These are phyloP conservation scores for Papiliotrema laurentii DNA, from an alignment of 1,284 basidiomycete genomes.

Conservation along the genomic window DNA sequence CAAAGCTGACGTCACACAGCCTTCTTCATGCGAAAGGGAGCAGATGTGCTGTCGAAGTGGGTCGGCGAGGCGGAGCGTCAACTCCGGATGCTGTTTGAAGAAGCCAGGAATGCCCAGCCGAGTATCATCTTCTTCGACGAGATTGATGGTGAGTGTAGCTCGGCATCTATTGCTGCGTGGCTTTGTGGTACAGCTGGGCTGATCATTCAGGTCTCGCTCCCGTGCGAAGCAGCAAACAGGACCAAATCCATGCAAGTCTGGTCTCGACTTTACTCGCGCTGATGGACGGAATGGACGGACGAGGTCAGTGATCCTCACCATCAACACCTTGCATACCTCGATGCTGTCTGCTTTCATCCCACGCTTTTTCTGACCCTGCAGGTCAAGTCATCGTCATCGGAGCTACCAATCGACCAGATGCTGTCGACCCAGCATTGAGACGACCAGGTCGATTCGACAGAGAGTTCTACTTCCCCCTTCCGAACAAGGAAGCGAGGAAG, in stretches of 20 bases:
- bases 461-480: conserved; percentile 97
- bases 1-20: conserved; percentile 53
- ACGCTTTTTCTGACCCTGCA: conserved; percentile 5
- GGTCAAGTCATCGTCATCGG: conserved; percentile 95
- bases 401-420: conserved; percentile 95
- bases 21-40: conserved; percentile 99
- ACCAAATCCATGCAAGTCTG: conserved; percentile 97
- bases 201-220: conserved; percentile 68
- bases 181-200: not conserved
- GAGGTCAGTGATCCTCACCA: too few relatives aligned
- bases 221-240: conserved; percentile 94
- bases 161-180: too few relatives aligned
- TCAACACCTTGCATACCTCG: too few relatives aligned
- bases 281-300: conserved; percentile 99
- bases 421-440: conserved; percentile 90
- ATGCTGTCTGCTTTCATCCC: too few relatives aligned
- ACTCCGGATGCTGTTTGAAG: conserved; percentile 90
- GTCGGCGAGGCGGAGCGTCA: conserved; percentile 98
- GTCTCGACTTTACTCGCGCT: conserved; percentile 93
- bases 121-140: conserved; percentile 99
- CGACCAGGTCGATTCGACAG: conserved; percentile 95
- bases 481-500: conserved; percentile 74
- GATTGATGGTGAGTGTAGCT: conserved; percentile 83
- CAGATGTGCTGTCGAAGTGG: conserved; percentile 98
- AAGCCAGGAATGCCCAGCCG: conserved; percentile 87